phyloP scores from a whole-genome alignment of 2,329 filamentous ascomycete species.

The Penicillium sp. region DNA sequence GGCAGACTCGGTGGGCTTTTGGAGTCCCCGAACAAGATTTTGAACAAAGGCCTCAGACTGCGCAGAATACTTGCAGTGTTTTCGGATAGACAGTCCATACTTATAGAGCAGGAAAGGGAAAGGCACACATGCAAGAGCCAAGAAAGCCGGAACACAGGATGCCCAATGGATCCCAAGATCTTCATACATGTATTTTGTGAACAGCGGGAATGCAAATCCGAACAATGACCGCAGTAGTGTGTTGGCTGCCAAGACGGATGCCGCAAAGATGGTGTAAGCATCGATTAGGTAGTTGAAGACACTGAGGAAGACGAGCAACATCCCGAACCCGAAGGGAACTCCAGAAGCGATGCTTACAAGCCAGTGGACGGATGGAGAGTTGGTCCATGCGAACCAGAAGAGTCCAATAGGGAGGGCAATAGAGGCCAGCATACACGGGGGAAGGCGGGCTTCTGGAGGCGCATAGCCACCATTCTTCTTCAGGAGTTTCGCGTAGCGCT shows the following conservation, averaged over 20 bases:
- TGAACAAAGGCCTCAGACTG: conserved; percentile 31
- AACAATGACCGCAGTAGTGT: conserved; percentile 47
- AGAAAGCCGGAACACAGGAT: conserved; percentile 45
- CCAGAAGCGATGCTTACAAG: conserved; percentile 37
- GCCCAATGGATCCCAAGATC: conserved; percentile 50
- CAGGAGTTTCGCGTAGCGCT: conserved; percentile 40
- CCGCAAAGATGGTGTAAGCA: conserved; percentile 45
- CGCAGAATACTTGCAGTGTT: conserved; percentile 42
- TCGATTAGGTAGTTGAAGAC: conserved; percentile 46
- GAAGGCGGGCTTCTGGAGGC: conserved; percentile 58
- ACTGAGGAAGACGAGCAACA: conserved; percentile 42
- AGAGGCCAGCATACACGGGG: conserved; percentile 49
- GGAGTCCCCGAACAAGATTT: conserved; percentile 9
- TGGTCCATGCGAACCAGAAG: conserved; percentile 62
- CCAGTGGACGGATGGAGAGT: conserved; percentile 44
- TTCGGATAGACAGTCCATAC: conserved; percentile 40
- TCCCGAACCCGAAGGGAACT: conserved; percentile 43
- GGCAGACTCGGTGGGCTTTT: background rate
- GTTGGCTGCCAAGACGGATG: conserved; percentile 45
- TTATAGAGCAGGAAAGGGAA: conserved; percentile 47
- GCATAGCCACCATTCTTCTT: conserved; percentile 54
- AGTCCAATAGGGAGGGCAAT: conserved; percentile 55
- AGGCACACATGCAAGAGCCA: conserved; percentile 45
- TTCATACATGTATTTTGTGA: conserved; percentile 47
- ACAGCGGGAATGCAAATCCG: conserved; percentile 49